Evolutionary conservation across 2,329 filamentous ascomycete species (phyloP).

Genomic region (Harringtonia lauricola): DNA sequence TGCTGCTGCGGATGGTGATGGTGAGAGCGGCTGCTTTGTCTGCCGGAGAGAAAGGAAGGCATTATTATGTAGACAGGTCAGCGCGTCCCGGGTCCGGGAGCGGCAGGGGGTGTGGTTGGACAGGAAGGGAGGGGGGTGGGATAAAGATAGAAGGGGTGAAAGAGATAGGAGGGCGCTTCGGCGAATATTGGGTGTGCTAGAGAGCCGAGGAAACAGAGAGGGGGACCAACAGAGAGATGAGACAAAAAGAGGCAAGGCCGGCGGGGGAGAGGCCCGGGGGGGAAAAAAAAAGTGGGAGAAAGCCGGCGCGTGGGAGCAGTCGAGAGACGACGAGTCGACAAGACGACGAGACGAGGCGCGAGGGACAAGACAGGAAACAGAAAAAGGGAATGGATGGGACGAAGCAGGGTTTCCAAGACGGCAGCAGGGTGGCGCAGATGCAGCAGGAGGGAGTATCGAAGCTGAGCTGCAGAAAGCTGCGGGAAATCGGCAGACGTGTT

Average conservation of each 20-base stretch:
- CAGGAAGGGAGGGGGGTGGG: not conserved
- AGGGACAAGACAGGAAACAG: not conserved
- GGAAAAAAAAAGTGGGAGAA: not conserved
- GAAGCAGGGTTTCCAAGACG: too few relatives aligned
- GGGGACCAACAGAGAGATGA: not conserved
- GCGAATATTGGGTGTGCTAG: not conserved
- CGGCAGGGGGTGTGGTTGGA: not conserved
- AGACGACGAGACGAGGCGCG: not conserved
- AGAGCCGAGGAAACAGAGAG: not conserved
- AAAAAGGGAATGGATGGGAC: too few relatives aligned
- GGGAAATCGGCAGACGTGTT: too few relatives aligned
- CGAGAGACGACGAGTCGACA: not conserved
- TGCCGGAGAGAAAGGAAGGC: constrained; percentile 45
- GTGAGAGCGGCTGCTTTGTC: constrained; percentile 46
- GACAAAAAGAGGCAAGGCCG: not conserved
- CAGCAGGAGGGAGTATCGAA: too few relatives aligned
- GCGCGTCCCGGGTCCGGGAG: not conserved
- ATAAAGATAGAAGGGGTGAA: not conserved
- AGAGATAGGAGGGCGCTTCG: not conserved
- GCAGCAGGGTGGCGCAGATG: too few relatives aligned
- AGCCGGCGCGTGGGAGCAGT: too few relatives aligned
- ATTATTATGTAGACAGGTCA: constrained; percentile 21
- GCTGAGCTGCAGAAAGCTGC: too few relatives aligned
- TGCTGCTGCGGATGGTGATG: constrained; percentile 16
- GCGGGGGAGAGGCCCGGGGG: not conserved